Evolutionary conservation across 495 filamentous ascomycete genomes (phyloP).

Genomic region (Collariella sp.): DNA sequence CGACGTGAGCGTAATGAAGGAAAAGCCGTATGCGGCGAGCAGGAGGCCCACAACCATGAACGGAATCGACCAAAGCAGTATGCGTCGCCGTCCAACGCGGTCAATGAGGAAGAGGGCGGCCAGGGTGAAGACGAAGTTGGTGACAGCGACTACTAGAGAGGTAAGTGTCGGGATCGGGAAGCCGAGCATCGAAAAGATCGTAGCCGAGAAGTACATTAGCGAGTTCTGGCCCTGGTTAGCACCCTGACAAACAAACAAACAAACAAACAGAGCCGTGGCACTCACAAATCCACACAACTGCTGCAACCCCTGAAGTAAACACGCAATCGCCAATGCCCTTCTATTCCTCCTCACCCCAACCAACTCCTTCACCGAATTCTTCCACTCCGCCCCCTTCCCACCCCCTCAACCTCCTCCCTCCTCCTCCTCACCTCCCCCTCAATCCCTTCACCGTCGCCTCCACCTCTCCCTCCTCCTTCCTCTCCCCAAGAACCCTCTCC

Average conservation of each 20-base stretch:
- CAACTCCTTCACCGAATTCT: constrained; percentile 47
- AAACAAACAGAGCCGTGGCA: constrained; percentile 1
- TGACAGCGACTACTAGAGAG: constrained; percentile 69
- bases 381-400: constrained; percentile 22
- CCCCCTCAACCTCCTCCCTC: constrained; percentile 34
- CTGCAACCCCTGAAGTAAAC: constrained; percentile 78
- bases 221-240: too few species aligned
- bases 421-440: constrained; percentile 63
- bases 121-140: constrained; percentile 76
- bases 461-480: constrained; percentile 39
- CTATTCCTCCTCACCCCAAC: constrained; percentile 56
- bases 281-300: constrained; percentile 81
- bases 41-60: constrained; percentile 70
- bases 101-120: constrained; percentile 73
- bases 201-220: constrained; percentile 93
- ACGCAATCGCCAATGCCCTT: constrained; percentile 73
- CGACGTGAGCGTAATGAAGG: constrained; percentile 43
- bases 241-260: constrained; percentile 6
- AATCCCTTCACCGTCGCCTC: constrained; percentile 53
- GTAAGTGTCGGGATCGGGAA: constrained; percentile 76
- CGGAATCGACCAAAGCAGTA: constrained; percentile 76
- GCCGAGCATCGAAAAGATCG: constrained; percentile 72
- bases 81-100: constrained; percentile 67
- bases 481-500: constrained; percentile 51
- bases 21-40: constrained; percentile 58